phyloP scores from a whole-genome alignment of 2,329 filamentous ascomycete species.

The Juglanconis juglandina region DNA sequence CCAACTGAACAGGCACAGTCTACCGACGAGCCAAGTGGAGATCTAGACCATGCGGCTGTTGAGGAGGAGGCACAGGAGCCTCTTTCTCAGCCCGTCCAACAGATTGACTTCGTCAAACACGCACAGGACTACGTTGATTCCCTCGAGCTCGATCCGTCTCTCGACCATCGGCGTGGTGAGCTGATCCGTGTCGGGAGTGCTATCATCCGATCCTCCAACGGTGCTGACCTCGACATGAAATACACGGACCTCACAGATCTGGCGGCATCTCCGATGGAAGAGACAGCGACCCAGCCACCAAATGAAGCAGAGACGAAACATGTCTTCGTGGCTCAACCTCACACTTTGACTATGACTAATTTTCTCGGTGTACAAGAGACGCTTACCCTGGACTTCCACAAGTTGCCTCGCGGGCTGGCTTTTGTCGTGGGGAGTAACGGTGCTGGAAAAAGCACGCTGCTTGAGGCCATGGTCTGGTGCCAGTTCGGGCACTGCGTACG shows the following conservation, averaged over 20 bases:
- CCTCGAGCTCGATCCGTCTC: constrained; percentile 6
- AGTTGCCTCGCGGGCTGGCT: constrained; percentile 25
- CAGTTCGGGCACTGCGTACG: constrained; percentile 32
- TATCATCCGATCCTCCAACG: constrained; percentile 6
- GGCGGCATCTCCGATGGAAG: not conserved
- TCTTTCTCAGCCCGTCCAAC: not conserved
- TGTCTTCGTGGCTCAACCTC: constrained; percentile 27
- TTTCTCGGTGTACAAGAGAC: constrained; percentile 30
- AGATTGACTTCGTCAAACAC: constrained; percentile 5
- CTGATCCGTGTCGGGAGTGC: constrained; percentile 9
- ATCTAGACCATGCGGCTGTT: not conserved
- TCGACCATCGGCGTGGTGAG: constrained; percentile 5
- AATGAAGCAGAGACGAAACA: not conserved
- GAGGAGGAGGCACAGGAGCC: not conserved
- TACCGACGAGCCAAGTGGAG: not conserved
- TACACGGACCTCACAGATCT: not conserved
- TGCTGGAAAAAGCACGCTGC: constrained; percentile 31
- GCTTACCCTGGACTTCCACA: constrained; percentile 26
- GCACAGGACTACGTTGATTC: constrained; percentile 3
- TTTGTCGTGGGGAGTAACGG: constrained; percentile 30
- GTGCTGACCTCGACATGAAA: not conserved
- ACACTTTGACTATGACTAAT: constrained; percentile 29
- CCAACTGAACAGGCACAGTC: not conserved
- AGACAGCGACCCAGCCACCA: not conserved
- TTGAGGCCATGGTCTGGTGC: constrained; percentile 33